Evolutionary conservation across 169 alveolate species (phyloP).

Genomic region (Eimeria acervulina): DNA sequence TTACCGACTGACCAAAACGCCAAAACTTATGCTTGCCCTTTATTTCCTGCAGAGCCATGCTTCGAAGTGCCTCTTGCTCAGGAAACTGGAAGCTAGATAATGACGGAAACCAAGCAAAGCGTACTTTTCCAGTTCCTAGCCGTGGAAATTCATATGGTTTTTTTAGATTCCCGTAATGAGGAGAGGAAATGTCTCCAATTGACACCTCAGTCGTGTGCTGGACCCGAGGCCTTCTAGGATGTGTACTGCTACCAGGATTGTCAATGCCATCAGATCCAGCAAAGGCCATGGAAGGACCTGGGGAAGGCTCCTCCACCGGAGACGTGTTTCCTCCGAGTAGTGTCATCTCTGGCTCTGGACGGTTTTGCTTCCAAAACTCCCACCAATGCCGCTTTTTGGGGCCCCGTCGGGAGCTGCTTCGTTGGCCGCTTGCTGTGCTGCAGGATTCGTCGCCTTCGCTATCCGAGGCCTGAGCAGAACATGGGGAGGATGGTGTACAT

Average conservation of each 20-base stretch:
- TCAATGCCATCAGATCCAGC: neutral
- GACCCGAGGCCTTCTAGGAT: neutral
- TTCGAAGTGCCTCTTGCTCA: neutral
- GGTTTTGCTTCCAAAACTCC: neutral
- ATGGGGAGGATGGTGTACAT: neutral
- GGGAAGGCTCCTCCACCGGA: neutral
- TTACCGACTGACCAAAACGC: neutral
- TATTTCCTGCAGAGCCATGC: neutral
- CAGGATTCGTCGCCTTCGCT: neutral
- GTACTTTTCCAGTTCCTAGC: neutral
- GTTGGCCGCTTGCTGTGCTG: neutral
- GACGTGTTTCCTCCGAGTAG: neutral
- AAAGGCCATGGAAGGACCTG: neutral
- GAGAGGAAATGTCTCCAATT: neutral
- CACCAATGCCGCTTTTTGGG: neutral
- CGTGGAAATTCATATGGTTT: neutral
- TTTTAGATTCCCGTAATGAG: neutral
- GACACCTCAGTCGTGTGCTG: neutral
- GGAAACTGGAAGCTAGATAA: too few relatives aligned
- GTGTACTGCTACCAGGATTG: neutral
- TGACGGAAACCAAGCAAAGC: neutral
- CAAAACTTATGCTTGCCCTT: neutral
- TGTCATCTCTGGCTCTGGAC: neutral
- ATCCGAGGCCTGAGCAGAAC: neutral
- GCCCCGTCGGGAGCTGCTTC: too few relatives aligned